A percentile compares a stretch with the other conserved stretches of the same genome.
Evolutionary conservation across 495 filamentous ascomycete genomes (phyloP).

Genomic region (Penicillium longicatenatum): DNA sequence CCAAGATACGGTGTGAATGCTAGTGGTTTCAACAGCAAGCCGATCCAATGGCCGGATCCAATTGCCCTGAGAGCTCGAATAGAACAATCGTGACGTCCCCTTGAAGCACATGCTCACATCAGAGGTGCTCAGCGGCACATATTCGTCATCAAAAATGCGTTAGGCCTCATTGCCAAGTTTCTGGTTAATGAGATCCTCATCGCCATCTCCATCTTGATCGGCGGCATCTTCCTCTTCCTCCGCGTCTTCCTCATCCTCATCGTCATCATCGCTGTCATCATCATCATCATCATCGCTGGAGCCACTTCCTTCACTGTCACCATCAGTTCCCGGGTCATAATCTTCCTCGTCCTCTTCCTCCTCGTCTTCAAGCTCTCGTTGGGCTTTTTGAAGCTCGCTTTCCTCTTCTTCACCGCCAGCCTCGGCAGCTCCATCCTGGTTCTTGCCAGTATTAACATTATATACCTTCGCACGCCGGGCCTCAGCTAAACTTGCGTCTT

Average conservation of each 20-base stretch:
- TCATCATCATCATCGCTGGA: slow-evolving; percentile 55
- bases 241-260: slow-evolving; percentile 44
- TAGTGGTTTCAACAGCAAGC: background rate
- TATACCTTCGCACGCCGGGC: slow-evolving; percentile 78
- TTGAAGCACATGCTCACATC: background rate
- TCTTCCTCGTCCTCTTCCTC: slow-evolving; percentile 90
- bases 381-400: slow-evolving; percentile 67
- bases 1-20: slow-evolving; percentile 16
- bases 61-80: slow-evolving; percentile 1
- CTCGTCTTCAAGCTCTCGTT: slow-evolving; percentile 61
- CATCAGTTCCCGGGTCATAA: slow-evolving; percentile 79
- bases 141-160: slow-evolving; percentile 33
- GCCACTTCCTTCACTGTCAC: slow-evolving; percentile 70
- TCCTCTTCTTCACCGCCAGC: slow-evolving; percentile 47
- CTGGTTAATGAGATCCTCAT: slow-evolving; percentile 46
- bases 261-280: slow-evolving; percentile 50
- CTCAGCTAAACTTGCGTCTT: slow-evolving; percentile 92
- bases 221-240: slow-evolving; percentile 50
- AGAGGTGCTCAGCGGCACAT: background rate
- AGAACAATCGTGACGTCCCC: background rate
- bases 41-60: slow-evolving; percentile 1
- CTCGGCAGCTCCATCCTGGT: slow-evolving; percentile 33
- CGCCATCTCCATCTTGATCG: slow-evolving; percentile 46
- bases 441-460: slow-evolving; percentile 61
- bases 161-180: slow-evolving; percentile 48